These are phyloP conservation scores for Penicillium cinerascens DNA, from an alignment of 495 filamentous ascomycete genomes.

Conservation along the genomic window DNA sequence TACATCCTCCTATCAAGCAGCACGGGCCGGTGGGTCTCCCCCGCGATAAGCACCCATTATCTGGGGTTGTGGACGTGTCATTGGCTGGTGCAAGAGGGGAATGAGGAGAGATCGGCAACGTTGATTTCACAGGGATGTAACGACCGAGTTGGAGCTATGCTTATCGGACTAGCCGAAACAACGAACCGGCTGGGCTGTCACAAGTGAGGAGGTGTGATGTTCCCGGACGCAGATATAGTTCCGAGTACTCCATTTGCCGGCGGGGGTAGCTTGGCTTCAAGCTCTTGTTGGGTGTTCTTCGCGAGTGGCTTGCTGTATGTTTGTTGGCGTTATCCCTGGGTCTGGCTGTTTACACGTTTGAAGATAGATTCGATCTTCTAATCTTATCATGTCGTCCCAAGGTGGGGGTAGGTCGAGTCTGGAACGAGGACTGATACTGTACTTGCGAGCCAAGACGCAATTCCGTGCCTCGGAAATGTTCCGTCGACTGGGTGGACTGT, in stretches of 20 bases:
- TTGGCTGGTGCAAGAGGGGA: conserved; percentile 18
- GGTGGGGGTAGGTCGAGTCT: not conserved
- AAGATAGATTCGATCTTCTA: not conserved
- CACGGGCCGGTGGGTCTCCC: conserved; percentile 12
- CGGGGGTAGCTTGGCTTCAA: not conserved
- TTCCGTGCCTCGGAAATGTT: too few species aligned
- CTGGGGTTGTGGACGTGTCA: conserved; percentile 17
- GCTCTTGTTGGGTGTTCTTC: not conserved
- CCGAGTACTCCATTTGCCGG: not conserved
- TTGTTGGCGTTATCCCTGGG: not conserved
- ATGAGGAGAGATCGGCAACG: conserved; percentile 23
- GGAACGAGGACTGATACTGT: not conserved
- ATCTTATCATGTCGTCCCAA: not conserved
- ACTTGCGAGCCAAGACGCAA: too few species aligned
- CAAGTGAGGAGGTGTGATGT: not conserved
- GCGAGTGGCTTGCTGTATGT: not conserved
- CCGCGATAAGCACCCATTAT: conserved; percentile 23
- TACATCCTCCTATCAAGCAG: conserved; percentile 15
- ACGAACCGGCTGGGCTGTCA: not conserved
- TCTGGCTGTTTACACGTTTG: not conserved
- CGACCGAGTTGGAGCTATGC: not conserved
- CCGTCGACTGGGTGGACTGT: not conserved
- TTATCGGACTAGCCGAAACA: not conserved
- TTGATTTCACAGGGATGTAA: not conserved
- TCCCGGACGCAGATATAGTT: conserved; percentile 5